Base-by-base conservation (phyloP, 2,329 filamentous ascomycete species). In the Alternaria triticina region DNA sequence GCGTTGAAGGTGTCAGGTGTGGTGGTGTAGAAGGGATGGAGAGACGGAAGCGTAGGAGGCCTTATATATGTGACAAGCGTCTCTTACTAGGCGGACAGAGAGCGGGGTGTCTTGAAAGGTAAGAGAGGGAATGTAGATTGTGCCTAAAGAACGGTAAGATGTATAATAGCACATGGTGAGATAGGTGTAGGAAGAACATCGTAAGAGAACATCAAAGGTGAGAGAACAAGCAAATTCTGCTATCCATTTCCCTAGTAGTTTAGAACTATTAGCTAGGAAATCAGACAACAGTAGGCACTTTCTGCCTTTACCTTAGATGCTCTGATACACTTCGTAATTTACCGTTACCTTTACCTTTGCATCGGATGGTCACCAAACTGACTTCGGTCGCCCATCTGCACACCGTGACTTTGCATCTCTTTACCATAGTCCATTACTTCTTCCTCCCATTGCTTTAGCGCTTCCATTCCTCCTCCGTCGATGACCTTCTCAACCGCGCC, bases 381-480 rank as follows among this genome's bases (percentile, higher is more conserved):
- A 40, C 67, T 69, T 20, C 49, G 49, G 25, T 71, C 52, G 0
- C 69, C 69, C 25, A 70, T 66, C 9, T 59, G 22, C n/a, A 68
- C 62, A 11, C 69, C 65, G 51, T 64, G 58, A 1, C 56, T 54
- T 36, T 70, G 69, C 64, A 67, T 54, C 11, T 54, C 20, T 28
- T 45, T 61, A 8, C 61, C 67, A n/a, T 71, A 69, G 4, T 59
- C 40, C 49, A 71, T 23, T 6, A 72, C 65, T 46, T 62, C 27
- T 13, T 62, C 54, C 36, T 79, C 77, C 77, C 82, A 84, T 27
- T 71, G 45, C 5, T 71, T 60, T 17, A 74, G 45, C 2, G 70
- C 46, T 3, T 52, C 25, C 10, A 36, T 67, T 33, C 76, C 75
- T 22, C 78, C 69, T 4, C 81, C 82, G 10, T 69, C 54, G 49